These are phyloP conservation scores for Cupressus sempervirens DNA, from an alignment of 75 land plant genomes.

Conservation along the genomic window DNA sequence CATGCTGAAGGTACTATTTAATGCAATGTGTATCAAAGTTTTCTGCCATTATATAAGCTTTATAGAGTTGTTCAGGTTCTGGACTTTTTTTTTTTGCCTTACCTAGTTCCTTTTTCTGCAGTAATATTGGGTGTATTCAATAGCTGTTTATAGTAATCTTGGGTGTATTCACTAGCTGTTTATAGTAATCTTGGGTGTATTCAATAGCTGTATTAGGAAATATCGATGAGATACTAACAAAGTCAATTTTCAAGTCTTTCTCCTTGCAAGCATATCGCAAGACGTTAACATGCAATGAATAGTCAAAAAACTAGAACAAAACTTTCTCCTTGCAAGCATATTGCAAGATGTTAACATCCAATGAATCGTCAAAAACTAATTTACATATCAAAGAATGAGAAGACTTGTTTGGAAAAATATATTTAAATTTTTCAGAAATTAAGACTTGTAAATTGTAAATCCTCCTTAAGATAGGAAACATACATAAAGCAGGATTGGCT, in stretches of 20 bases:
- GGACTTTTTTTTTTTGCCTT: not conserved
- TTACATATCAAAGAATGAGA: not conserved
- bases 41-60: not conserved
- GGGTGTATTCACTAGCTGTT: too few relatives aligned
- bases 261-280: too few relatives aligned
- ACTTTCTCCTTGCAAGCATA: not conserved
- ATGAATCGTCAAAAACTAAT: not conserved
- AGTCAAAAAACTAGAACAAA: too few relatives aligned
- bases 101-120: not conserved
- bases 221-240: not conserved
- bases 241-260: too few relatives aligned
- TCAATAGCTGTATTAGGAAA: too few relatives aligned
- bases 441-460: not conserved
- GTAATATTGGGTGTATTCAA: not conserved
- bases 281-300: too few relatives aligned
- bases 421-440: not conserved
- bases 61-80: not conserved
- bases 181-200: too few relatives aligned
- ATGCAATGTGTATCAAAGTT: too few relatives aligned
- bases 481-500: not conserved
- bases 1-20: too few relatives aligned
- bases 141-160: too few relatives aligned
- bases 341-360: not conserved
- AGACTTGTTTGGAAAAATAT: not conserved
- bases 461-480: not conserved